These are phyloP conservation scores for Psilocybe subaeruginosa DNA, from an alignment of 768 basidiomycete genomes.

Conservation along the genomic window DNA sequence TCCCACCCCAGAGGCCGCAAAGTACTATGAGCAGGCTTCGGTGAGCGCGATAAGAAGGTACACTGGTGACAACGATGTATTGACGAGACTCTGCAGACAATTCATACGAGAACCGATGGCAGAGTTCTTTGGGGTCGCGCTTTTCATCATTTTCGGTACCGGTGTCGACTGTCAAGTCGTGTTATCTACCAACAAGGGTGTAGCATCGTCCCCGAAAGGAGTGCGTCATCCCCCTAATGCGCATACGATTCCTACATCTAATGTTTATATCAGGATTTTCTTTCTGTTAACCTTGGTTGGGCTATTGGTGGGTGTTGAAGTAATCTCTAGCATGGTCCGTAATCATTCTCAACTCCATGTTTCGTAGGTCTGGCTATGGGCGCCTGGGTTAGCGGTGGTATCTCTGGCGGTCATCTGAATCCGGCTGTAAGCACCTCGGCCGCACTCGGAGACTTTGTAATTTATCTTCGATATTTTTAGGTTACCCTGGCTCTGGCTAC, in stretches of 20 bases:
- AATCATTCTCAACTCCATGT: neutral
- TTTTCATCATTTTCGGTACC: conserved; percentile 62
- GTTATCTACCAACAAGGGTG: conserved; percentile 49
- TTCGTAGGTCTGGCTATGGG: conserved; percentile 50
- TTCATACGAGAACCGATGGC: conserved; percentile 62
- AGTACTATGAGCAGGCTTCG: conserved; percentile 17
- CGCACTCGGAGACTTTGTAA: neutral
- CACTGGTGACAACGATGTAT: neutral
- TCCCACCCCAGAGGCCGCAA: conserved; percentile 15
- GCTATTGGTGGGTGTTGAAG: conserved; percentile 39
- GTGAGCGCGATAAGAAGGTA: conserved; percentile 11
- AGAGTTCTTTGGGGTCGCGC: conserved; percentile 63
- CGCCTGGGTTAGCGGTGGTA: conserved; percentile 65
- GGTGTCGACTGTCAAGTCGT: conserved; percentile 62
- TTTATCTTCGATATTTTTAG: conserved; percentile 28
- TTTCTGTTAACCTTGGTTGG: conserved; percentile 60
- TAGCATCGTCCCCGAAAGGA: conserved; percentile 55
- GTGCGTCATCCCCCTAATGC: conserved; percentile 33
- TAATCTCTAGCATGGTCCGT: neutral
- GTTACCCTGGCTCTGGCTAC: conserved; percentile 73
- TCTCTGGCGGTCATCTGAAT: conserved; percentile 79
- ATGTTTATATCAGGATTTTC: conserved; percentile 39
- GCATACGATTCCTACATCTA: neutral
- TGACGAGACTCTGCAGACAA: conserved; percentile 12
- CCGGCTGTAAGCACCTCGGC: conserved; percentile 52